These are phyloP conservation scores for Pseudogymnoascus sp. DNA, from an alignment of 2,329 filamentous ascomycete genomes.

Conservation along the genomic window DNA sequence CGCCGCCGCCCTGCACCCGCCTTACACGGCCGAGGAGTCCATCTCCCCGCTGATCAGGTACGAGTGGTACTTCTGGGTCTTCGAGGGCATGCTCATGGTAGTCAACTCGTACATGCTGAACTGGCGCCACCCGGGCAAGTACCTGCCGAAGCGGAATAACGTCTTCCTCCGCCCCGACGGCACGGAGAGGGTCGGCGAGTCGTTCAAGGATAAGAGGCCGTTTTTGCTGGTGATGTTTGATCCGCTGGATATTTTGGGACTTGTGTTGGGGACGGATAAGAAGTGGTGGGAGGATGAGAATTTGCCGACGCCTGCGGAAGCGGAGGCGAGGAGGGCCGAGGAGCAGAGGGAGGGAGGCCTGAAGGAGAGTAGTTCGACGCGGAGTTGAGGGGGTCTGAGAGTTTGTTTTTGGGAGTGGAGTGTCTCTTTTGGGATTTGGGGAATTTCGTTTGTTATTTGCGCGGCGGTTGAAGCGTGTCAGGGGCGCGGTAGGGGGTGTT, in stretches of 20 bases:
- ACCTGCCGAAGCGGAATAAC: conserved; percentile 38
- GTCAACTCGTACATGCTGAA: conserved; percentile 42
- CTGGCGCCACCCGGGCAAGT: conserved; percentile 40
- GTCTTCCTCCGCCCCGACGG: conserved; percentile 44
- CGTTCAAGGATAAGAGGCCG: conserved; percentile 39
- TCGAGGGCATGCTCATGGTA: conserved; percentile 46
- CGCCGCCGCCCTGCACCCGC: conserved; percentile 33
- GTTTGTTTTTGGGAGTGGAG: background rate
- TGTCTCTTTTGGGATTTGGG: background rate
- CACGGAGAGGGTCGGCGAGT: conserved; percentile 40
- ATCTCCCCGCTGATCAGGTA: conserved; percentile 39
- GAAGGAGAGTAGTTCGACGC: background rate
- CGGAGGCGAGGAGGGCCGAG: background rate
- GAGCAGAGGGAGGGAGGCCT: background rate
- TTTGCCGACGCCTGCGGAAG: background rate
- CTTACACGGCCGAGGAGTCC: conserved; percentile 27
- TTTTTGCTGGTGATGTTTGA: conserved; percentile 22
- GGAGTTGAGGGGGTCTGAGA: background rate
- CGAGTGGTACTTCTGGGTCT: conserved; percentile 52
- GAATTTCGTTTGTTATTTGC: background rate
- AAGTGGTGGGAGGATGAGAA: conserved; percentile 21
- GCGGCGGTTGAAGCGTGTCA: background rate
- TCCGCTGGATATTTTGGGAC: conserved; percentile 24
- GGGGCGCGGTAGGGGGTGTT: background rate
- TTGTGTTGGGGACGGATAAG: conserved; percentile 19